Evolutionary conservation across 1,284 basidiomycete genomes (phyloP).

Genomic region (Ganoderma leucocontextum): DNA sequence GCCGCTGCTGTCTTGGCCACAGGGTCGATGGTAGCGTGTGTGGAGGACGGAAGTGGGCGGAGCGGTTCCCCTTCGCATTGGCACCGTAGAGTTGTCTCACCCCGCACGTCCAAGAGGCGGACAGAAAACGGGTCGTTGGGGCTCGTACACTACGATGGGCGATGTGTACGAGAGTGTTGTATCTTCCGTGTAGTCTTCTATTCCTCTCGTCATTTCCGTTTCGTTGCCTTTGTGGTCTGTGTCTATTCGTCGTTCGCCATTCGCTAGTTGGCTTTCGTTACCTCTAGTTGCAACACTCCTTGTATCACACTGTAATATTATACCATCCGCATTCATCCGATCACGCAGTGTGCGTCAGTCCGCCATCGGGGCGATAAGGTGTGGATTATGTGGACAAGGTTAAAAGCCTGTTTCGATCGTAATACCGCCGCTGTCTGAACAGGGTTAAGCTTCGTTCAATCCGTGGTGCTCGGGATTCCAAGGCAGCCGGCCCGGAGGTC

Average conservation of each 20-base stretch:
- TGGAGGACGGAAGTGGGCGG: neutral
- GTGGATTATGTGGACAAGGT: neutral
- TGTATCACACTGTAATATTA: conserved; percentile 5
- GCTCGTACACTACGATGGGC: neutral
- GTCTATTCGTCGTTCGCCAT: neutral
- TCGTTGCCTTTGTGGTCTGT: neutral
- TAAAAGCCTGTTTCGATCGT: neutral
- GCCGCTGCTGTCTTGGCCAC: neutral
- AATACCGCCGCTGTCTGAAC: neutral
- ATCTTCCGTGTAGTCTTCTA: neutral
- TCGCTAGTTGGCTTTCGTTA: neutral
- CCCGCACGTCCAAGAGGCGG: neutral
- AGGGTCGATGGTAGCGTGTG: neutral
- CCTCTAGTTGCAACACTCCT: neutral
- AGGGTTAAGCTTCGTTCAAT: neutral
- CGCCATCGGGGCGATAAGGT: neutral
- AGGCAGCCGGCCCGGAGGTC: too few species aligned
- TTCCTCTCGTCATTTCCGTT: neutral
- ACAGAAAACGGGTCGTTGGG: neutral
- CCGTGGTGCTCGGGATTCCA: too few species aligned
- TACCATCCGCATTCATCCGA: neutral
- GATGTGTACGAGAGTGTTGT: neutral
- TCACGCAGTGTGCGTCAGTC: neutral
- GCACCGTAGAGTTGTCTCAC: neutral
- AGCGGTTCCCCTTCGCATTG: neutral